Percentiles rank a stretch among this genome's conserved stretches.
Conservation (phyloP, 2,329 filamentous ascomycete genomes). For the Colletotrichum tofieldiae region DNA sequence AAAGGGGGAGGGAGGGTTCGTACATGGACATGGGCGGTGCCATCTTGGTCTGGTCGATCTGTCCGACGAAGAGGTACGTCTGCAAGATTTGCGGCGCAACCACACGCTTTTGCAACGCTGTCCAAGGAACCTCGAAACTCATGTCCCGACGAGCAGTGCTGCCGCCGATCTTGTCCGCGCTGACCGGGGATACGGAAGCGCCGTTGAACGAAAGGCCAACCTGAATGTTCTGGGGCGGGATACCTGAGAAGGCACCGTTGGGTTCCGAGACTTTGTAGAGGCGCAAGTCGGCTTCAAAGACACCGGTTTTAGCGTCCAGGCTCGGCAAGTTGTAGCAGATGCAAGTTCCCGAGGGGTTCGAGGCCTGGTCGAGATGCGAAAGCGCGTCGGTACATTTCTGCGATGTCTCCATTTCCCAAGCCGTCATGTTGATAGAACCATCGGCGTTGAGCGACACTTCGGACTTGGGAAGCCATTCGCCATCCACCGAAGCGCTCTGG, state of each 20-base stretch:
- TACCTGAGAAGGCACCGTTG: slow-evolving; percentile 66
- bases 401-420: slow-evolving; percentile 69
- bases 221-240: slow-evolving; percentile 67
- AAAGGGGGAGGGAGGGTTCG: slow-evolving; percentile 50
- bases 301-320: slow-evolving; percentile 76
- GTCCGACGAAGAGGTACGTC: slow-evolving; percentile 78
- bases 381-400: slow-evolving; percentile 74
- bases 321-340: slow-evolving; percentile 87
- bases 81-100: slow-evolving; percentile 65
- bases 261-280: slow-evolving; percentile 79
- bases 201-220: slow-evolving; percentile 70
- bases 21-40: slow-evolving; percentile 72
- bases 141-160: slow-evolving; percentile 45
- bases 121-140: slow-evolving; percentile 22
- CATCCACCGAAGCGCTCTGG: slow-evolving; percentile 31
- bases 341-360: slow-evolving; percentile 83
- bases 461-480: slow-evolving; percentile 36
- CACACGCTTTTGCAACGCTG: slow-evolving; percentile 39
- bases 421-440: slow-evolving; percentile 66
- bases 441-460: slow-evolving; percentile 56
- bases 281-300: slow-evolving; percentile 84
- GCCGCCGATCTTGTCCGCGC: slow-evolving; percentile 47
- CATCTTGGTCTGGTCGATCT: slow-evolving; percentile 74
- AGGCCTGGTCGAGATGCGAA: slow-evolving; percentile 67
- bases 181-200: slow-evolving; percentile 66